These are phyloP conservation scores for Zasmidium citrigriseum DNA, from an alignment of 2,329 filamentous ascomycete genomes.

Conservation along the genomic window DNA sequence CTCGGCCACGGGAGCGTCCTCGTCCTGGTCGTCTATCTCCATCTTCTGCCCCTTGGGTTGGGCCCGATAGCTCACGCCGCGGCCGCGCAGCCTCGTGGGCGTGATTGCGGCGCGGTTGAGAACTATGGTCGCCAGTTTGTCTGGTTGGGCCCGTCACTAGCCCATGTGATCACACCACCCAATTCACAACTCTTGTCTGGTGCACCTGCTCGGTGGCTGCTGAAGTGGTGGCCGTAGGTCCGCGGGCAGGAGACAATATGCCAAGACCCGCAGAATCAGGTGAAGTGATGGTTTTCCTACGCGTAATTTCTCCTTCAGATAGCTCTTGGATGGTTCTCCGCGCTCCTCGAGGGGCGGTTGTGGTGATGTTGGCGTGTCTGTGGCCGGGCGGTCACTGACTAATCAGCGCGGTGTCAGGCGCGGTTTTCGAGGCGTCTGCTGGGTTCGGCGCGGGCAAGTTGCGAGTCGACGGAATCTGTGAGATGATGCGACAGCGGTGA, in stretches of 20 bases:
- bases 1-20: constrained; percentile 31
- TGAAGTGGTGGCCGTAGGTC: constrained; percentile 9
- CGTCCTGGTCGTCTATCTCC: constrained; percentile 26
- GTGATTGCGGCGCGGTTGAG: constrained; percentile 34
- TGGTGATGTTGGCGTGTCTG: constrained; percentile 17
- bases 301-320: constrained; percentile 14
- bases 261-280: constrained; percentile 19
- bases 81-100: constrained; percentile 35
- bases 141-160: constrained; percentile 13
- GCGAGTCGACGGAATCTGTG: constrained; percentile 16
- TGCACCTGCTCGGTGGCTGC: constrained; percentile 4
- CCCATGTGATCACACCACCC: constrained; percentile 19
- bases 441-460: constrained; percentile 2
- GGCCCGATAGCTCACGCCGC: constrained; percentile 34
- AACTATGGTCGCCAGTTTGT: constrained; percentile 37
- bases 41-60: constrained; percentile 22
- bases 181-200: constrained; percentile 2
- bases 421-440: constrained; percentile 7
- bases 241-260: constrained; percentile 9
- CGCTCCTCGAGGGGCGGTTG: constrained; percentile 3
- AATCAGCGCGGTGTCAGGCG: constrained; percentile 13
- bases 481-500: constrained; percentile 19
- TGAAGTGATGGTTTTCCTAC: constrained; percentile 15
- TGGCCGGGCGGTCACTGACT: constrained; percentile 14
- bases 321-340: constrained; percentile 2